These are phyloP conservation scores for Diutina siamensis DNA, from an alignment of 1,139 yeast genomes.

Conservation along the genomic window DNA sequence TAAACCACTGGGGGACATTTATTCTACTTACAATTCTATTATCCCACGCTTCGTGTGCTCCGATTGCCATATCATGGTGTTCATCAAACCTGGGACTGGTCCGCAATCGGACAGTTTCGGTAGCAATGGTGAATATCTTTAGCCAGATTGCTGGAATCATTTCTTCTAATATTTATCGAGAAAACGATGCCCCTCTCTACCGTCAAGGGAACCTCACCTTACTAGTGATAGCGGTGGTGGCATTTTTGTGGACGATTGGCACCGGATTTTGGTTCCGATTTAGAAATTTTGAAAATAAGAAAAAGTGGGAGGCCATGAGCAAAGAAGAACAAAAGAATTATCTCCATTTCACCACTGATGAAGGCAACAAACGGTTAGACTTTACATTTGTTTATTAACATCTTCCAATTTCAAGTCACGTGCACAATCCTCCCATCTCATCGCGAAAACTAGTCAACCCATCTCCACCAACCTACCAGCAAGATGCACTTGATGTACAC, in stretches of 20 bases:
- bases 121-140: not conserved
- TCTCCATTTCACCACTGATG: slow-evolving; percentile 28
- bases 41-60: not conserved
- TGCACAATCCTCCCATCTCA: not conserved
- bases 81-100: not conserved
- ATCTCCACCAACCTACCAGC: not conserved
- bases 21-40: not conserved
- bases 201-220: not conserved
- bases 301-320: slow-evolving; percentile 36
- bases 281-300: slow-evolving; percentile 33
- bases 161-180: not conserved
- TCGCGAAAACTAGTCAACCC: not conserved
- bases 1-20: not conserved
- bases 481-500: slow-evolving; percentile 98
- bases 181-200: not conserved
- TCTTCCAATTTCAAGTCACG: not conserved
- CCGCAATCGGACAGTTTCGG: not conserved
- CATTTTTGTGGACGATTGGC: not conserved
- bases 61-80: not conserved
- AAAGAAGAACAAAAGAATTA: slow-evolving; percentile 38
- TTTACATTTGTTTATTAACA: slow-evolving; percentile 21
- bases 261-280: slow-evolving; percentile 25
- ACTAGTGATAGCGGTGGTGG: not conserved
- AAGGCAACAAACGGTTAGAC: slow-evolving; percentile 47
- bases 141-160: not conserved